A percentile compares a stretch with the other conserved stretches of the same genome.
These are phyloP conservation scores for Vairimorpha necatrix DNA, from an alignment of 371 early-diverging fungal species.

Conservation along the genomic window DNA sequence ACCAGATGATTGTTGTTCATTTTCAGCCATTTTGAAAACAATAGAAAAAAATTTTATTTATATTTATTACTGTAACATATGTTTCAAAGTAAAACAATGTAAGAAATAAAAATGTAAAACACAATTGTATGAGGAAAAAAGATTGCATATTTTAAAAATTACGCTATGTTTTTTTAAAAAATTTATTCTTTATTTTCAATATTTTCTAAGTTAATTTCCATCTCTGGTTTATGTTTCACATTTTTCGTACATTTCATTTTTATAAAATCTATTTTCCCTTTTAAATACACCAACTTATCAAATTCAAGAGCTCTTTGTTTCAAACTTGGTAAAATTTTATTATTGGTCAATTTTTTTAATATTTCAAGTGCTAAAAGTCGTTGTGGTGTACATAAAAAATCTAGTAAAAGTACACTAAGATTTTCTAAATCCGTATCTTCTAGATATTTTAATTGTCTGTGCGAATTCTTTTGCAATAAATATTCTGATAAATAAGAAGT, in stretches of 20 bases:
- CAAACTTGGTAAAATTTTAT: conserved; percentile 22
- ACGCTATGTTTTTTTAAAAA: not conserved
- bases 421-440: not conserved
- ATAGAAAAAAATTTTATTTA: not conserved
- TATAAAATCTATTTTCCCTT: conserved; percentile 55
- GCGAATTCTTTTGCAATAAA: not conserved
- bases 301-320: conserved; percentile 34
- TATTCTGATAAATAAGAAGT: conserved; percentile 3
- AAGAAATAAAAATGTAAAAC: no score
- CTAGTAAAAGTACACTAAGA: conserved; percentile 28
- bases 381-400: conserved; percentile 40
- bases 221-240: not conserved
- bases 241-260: not conserved
- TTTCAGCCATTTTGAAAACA: not conserved
- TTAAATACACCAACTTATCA: conserved; percentile 49
- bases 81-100: not conserved
- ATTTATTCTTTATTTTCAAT: not conserved
- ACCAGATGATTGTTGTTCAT: not conserved
- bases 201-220: not conserved
- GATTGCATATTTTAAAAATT: not conserved
- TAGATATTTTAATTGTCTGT: not conserved
- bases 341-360: conserved; percentile 28
- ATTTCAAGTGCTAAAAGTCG: conserved; percentile 28
- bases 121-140: no score
- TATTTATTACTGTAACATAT: not conserved